These are phyloP conservation scores for Cyberlindnera mrakii DNA, from an alignment of 805 yeast species.

Conservation along the genomic window DNA sequence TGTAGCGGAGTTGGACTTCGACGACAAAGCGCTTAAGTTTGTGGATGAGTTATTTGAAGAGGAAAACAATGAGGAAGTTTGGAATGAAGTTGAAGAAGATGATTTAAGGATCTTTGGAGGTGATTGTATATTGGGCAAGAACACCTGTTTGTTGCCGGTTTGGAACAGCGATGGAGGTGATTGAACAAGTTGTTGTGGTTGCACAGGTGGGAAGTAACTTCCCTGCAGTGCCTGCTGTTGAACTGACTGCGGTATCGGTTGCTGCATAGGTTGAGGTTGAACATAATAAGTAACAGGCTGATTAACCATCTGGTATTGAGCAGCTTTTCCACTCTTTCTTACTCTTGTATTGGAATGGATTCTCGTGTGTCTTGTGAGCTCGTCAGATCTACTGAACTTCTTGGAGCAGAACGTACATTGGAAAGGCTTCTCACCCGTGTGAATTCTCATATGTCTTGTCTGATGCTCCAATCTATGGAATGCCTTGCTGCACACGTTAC, in stretches of 20 bases:
- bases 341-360: constrained; percentile 62
- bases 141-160: constrained; percentile 12
- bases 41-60: constrained; percentile 20
- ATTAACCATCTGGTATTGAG: constrained; percentile 10
- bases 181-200: constrained; percentile 8
- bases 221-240: neutral
- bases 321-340: constrained; percentile 33
- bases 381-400: constrained; percentile 76
- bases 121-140: constrained; percentile 22
- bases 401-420: constrained; percentile 76
- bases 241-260: neutral
- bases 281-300: constrained; percentile 25
- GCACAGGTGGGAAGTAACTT: neutral
- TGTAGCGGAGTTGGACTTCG: constrained; percentile 24
- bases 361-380: constrained; percentile 77
- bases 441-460: constrained; percentile 86
- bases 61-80: constrained; percentile 21
- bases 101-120: constrained; percentile 26
- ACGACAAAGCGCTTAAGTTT: constrained; percentile 20
- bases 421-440: constrained; percentile 91
- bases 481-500: constrained; percentile 79
- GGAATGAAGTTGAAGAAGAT: constrained; percentile 19
- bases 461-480: constrained; percentile 88
- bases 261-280: constrained; percentile 16
- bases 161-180: constrained; percentile 16